Evolutionary conservation across 495 filamentous ascomycete species (phyloP), one percentile per base, ranked within the genome.

Genomic region (Astrocystis sublimbata): DNA sequence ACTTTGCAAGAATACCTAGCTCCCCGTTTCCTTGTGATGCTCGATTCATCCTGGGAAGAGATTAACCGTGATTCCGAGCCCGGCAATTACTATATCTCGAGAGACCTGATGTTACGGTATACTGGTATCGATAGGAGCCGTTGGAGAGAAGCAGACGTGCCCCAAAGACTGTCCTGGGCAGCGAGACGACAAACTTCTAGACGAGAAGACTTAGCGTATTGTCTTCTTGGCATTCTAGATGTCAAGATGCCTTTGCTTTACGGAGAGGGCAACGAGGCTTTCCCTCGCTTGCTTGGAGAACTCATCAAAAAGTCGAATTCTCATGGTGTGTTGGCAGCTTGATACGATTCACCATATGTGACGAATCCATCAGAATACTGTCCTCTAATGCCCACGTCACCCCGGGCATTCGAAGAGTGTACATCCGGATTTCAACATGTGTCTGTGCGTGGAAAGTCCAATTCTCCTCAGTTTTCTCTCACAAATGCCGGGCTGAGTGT

Each of bases 1-100:
- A 77, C 75, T 2, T 55, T 78, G 31, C 73, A 78, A 41, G 75
- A 78, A 55, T 70, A 77, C 0, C 49, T 79, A 3, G 70, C 75
- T 0, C 70, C 71, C 1, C 2, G 4, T 3, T 26, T 59, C 0
- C 12, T 79, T 4, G 10, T 59, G 0, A 74, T 79, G 54, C 73
- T 66, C 42, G 61, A 72, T 36, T 10, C 17, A 6, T 35, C 57
- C 15, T 78, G 73, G 74, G 17, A n/a, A 1, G 21, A 36, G 3
- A 59, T 73, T 12, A 68, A 73, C 1, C 66, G 71, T 41, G n/a
- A 26, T 4, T 41, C n/a, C n/a, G 12, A 2, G 21, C 3, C 28
- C 35, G 4, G 17, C 21, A 1, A 3, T 24, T 40, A 6, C 19
- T 24, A 28, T 3, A 12, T 40, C 15, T 21, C 13, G 35, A 2